A percentile compares a stretch with the other conserved stretches of the same genome.
Evolutionary conservation across 176 grass and related monocot genomes (phyloP).

Genomic region (Melocanna baccifera): DNA sequence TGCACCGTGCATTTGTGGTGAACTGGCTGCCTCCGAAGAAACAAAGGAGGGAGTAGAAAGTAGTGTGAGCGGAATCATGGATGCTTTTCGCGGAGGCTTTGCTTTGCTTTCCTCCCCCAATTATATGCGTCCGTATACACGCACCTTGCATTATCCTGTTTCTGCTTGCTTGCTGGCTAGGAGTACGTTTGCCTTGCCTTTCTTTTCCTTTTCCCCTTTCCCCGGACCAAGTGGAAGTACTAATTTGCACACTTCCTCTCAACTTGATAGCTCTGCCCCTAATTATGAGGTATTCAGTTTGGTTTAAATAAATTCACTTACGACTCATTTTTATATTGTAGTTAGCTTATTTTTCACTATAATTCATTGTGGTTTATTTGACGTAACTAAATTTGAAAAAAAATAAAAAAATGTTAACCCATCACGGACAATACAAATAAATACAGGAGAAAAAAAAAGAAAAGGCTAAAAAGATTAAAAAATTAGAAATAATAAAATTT

Average conservation of each 20-base stretch:
- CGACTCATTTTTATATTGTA: too few species aligned
- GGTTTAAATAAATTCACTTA: too few species aligned
- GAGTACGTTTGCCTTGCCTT: not conserved
- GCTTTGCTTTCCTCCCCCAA: slow-evolving; percentile 3
- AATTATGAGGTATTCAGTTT: too few species aligned
- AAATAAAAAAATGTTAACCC: too few species aligned
- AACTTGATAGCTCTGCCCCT: slow-evolving; percentile 12
- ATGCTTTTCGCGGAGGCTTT: slow-evolving; percentile 17
- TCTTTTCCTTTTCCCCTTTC: not conserved
- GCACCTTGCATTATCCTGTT: slow-evolving; percentile 19
- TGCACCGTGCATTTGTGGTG: not conserved
- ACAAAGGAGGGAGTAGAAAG: not conserved
- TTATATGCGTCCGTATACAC: not conserved
- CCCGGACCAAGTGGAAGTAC: not conserved
- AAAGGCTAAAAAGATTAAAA: too few species aligned
- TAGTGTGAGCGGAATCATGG: slow-evolving; percentile 29
- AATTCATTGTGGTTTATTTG: too few species aligned
- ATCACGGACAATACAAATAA: too few species aligned
- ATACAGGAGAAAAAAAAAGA: too few species aligned
- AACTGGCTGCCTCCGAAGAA: not conserved
- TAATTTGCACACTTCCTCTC: not conserved
- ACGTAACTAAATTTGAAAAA: too few species aligned
- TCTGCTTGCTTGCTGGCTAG: not conserved
- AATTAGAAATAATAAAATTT: too few species aligned
- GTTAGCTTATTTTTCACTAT: too few species aligned